Evolutionary conservation across 164 flowering plant species (phyloP), one percentile per base, ranked within the genome.

Genomic region (Piper longum): DNA sequence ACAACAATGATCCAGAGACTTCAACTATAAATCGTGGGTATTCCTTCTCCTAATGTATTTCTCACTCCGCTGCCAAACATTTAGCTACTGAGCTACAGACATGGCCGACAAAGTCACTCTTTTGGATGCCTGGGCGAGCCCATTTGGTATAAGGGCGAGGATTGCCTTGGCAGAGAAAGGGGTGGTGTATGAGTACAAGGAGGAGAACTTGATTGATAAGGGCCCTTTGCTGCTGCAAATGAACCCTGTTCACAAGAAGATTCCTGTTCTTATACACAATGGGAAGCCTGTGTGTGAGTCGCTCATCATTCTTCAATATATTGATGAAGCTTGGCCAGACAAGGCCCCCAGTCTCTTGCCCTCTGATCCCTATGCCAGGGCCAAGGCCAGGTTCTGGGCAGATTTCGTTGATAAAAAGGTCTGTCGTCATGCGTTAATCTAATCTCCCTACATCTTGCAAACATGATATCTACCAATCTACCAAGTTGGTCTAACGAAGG

Each of bases 61-160:
- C 36, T 26, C 36, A 26, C 36, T 26, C 36, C 36, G 36, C 36
- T 26, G 36, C 36, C 36, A 1, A 26, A 26, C 36, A 26, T 26
- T 26, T 26, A 26, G 36, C 36, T 26, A 26, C 36, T 26, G 1
- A 2, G 36, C 36, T 26, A 26, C 36, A 26, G 36, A 26, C 36
- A 70, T 69, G 74, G 70, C 76, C 59, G 80, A 54, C 16, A 72
- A 69, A 68, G 54, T 76, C 4, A 76, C 82, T 4, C 45, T 76
- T 18, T 73, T 64, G 6, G 75, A 68, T 40, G 76, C 76, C 36
- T 26, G 36, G 36, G 36, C 36, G 36, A 26, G 36, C 36, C 36
- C 36, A 26, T 26, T 26, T 26, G 36, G 36, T 26, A 26, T 26
- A 26, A 26, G 36, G 36, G 36, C 36, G 36, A 26, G 36, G 36